Base-by-base conservation (phyloP, 225 moss, liverwort and hornwort species). In the Takakia lepidozioides region DNA sequence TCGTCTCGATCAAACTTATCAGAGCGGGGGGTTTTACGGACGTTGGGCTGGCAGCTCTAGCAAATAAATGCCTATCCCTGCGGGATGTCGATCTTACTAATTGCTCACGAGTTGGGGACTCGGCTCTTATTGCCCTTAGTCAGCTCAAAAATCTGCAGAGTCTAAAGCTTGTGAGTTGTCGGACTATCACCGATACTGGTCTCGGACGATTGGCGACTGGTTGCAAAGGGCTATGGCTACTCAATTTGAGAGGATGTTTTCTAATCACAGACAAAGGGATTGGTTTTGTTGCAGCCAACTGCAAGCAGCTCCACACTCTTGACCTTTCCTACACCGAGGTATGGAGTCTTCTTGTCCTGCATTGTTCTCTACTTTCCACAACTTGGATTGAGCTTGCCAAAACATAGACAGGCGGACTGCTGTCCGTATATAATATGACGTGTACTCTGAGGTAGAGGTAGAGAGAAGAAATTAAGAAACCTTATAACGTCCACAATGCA, bases 271-370 rank as follows among this genome's bases (percentile, higher is more conserved):
- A 92, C 43, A 37, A 5, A 19, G 85, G 92, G 51, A 67, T 87
- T 54, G 65, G 62, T 29, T 19, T 43, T 19, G 57, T 92, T 49
- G 74, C 77, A 18, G 16, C 51, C 27, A 68, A 70, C 46, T 92
- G 92, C 70, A 59, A 54, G 44, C 62, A 38, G 35, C 61, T 92
- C 26, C 74, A 82, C 50, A 70, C 66, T 44, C 27, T 87, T 22
- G 87, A 87, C 42, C 68, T 87, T 27, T 92, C 92, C 29, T 85
- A 74, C 37, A 92, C 92, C n/a, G 84, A 85, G 67, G 84, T 92
- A 68, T 9, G 47, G n/a, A n/a, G n/a, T 30, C n/a, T n/a, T n/a
- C n/a, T n/a, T n/a, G n/a, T n/a, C n/a, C n/a, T n/a, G n/a, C n/a
- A n/a, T n/a, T n/a, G n/a, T n/a, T n/a, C n/a, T n/a, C n/a, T n/a